Evolutionary conservation across 2,329 filamentous ascomycete genomes (phyloP).

Genomic region (Mycosphaerella sp.): DNA sequence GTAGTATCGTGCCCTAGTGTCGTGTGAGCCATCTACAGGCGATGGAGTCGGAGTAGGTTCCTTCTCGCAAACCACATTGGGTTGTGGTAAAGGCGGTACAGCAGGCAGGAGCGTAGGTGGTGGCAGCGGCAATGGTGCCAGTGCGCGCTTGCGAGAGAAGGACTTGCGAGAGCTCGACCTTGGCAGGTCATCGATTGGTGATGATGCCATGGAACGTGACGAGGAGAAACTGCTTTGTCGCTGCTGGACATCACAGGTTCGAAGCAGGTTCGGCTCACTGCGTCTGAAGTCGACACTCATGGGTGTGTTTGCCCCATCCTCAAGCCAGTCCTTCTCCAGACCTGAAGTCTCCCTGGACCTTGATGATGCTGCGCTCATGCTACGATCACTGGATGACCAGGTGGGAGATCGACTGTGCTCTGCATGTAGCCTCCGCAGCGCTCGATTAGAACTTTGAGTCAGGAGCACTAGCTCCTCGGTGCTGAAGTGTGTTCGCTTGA

Average conservation of each 20-base stretch:
- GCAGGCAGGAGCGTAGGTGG: slow-evolving; percentile 27
- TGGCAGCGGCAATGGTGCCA: slow-evolving; percentile 28
- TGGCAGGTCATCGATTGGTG: background rate
- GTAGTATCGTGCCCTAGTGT: slow-evolving; percentile 55
- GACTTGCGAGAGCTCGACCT: background rate
- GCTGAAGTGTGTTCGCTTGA: slow-evolving; percentile 63
- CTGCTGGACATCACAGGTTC: background rate
- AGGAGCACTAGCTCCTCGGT: slow-evolving; percentile 62
- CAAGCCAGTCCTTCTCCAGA: slow-evolving; percentile 18
- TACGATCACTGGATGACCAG: slow-evolving; percentile 6
- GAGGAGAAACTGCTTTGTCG: background rate
- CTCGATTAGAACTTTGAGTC: slow-evolving; percentile 47
- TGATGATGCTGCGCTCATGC: background rate
- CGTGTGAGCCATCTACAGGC: background rate
- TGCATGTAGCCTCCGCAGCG: slow-evolving; percentile 14
- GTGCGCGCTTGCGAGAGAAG: slow-evolving; percentile 20
- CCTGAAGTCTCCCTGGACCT: background rate
- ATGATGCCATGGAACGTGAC: background rate
- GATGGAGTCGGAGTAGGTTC: background rate
- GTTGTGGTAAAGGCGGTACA: slow-evolving; percentile 20
- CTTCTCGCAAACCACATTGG: slow-evolving; percentile 1
- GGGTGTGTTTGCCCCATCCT: slow-evolving; percentile 12
- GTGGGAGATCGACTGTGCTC: slow-evolving; percentile 5
- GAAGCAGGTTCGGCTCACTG: slow-evolving; percentile 5
- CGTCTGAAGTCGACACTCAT: slow-evolving; percentile 12